These are phyloP conservation scores for Astragalus glycyphyllos DNA, from an alignment of 306 rosid species.

Conservation along the genomic window DNA sequence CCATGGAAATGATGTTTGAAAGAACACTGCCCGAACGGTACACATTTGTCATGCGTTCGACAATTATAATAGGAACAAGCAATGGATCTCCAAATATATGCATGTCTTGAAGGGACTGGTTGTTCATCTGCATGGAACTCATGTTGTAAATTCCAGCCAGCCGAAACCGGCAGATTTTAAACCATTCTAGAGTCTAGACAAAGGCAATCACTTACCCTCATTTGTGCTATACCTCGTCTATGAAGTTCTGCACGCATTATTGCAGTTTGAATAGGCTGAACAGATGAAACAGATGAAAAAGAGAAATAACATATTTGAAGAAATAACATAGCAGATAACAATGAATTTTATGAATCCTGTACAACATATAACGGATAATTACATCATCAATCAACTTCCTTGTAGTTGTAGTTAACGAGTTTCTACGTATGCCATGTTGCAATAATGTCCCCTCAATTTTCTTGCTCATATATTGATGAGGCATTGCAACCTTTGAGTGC, in stretches of 20 bases:
- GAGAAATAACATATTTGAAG: slow-evolving; percentile 19
- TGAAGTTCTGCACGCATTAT: slow-evolving; percentile 89
- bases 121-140: slow-evolving; percentile 78
- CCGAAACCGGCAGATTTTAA: slow-evolving; percentile 24
- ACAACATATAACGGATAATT: slow-evolving; percentile 47
- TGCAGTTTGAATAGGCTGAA: slow-evolving; percentile 87
- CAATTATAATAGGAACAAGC: slow-evolving; percentile 73
- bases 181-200: slow-evolving; percentile 20
- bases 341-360: slow-evolving; percentile 29
- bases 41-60: slow-evolving; percentile 69
- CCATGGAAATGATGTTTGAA: slow-evolving; percentile 61
- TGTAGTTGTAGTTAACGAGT: slow-evolving; percentile 50
- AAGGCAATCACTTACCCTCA: slow-evolving; percentile 67
- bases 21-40: slow-evolving; percentile 60
- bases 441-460: slow-evolving; percentile 57
- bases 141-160: slow-evolving; percentile 33
- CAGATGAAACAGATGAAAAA: slow-evolving; percentile 39
- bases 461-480: slow-evolving; percentile 66
- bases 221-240: slow-evolving; percentile 86
- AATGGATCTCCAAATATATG: slow-evolving; percentile 83
- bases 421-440: slow-evolving; percentile 55
- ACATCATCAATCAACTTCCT: slow-evolving; percentile 80
- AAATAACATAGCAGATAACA: slow-evolving; percentile 14
- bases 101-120: slow-evolving; percentile 85
- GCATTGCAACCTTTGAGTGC: slow-evolving; percentile 81